phyloP scores from a whole-genome alignment of 768 basidiomycete genomes.

The Amanita pseudoporphyria region DNA sequence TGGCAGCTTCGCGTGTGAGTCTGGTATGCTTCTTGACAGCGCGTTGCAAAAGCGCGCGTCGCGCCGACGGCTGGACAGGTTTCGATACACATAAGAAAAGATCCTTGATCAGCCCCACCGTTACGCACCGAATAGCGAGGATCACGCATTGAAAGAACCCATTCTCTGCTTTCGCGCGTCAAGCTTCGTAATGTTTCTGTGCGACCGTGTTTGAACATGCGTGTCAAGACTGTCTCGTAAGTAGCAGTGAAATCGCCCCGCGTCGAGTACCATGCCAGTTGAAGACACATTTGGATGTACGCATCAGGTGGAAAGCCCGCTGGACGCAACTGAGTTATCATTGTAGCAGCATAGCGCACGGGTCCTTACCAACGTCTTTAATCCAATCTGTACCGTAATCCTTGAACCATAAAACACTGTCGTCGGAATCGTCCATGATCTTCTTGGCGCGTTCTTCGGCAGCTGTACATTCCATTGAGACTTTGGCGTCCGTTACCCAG shows the following conservation, averaged over 20 bases:
- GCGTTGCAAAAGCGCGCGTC: constrained; percentile 43
- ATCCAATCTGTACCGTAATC: constrained; percentile 88
- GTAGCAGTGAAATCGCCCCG: constrained; percentile 75
- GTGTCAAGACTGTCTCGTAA: constrained; percentile 88
- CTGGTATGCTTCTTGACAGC: constrained; percentile 65
- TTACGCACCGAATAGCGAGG: constrained; percentile 34
- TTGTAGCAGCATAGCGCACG: not conserved
- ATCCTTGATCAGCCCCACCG: not conserved
- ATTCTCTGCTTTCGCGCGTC: constrained; percentile 62
- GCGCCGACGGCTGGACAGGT: constrained; percentile 22
- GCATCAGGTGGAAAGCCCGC: constrained; percentile 61
- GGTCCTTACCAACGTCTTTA: constrained; percentile 50
- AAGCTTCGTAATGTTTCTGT: constrained; percentile 84
- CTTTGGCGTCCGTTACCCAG: constrained; percentile 60
- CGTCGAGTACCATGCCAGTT: constrained; percentile 82
- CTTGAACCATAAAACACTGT: constrained; percentile 71
- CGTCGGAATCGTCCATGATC: constrained; percentile 73
- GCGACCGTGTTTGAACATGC: constrained; percentile 77
- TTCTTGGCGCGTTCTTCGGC: constrained; percentile 48
- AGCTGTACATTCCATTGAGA: constrained; percentile 43
- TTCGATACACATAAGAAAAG: not conserved
- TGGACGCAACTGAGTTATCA: constrained; percentile 6
- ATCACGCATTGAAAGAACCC: constrained; percentile 69
- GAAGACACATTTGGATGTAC: constrained; percentile 85
- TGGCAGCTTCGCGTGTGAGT: constrained; percentile 69